Evolutionary conservation across 805 yeast species (phyloP).

Genomic region (Jamesozyma rosinii): DNA sequence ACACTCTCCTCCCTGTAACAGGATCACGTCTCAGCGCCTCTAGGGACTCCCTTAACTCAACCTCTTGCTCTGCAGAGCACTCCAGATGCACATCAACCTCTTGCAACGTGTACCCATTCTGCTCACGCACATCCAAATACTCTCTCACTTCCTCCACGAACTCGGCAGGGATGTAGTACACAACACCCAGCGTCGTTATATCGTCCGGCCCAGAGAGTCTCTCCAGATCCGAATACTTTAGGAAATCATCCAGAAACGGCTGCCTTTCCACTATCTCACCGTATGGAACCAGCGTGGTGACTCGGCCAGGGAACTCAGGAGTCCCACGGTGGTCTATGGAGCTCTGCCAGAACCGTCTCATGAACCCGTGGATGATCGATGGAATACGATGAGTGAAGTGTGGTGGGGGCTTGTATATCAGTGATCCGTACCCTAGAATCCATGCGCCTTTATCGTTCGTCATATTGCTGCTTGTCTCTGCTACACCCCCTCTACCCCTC

Average conservation of each 20-base stretch:
- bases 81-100: constrained; percentile 51
- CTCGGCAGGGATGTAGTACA: constrained; percentile 66
- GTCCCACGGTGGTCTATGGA: constrained; percentile 88
- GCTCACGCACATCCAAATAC: constrained; percentile 74
- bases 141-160: constrained; percentile 51
- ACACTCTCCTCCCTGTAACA: constrained; percentile 33
- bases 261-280: constrained; percentile 40
- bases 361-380: constrained; percentile 67
- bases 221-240: constrained; percentile 9
- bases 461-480: too few relatives aligned
- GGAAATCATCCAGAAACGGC: constrained; percentile 37
- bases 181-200: constrained; percentile 66
- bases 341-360: constrained; percentile 85
- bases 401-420: constrained; percentile 86
- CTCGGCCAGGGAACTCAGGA: constrained; percentile 79
- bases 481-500: too few relatives aligned
- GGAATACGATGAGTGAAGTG: constrained; percentile 50
- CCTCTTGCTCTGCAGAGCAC: constrained; percentile 19
- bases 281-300: constrained; percentile 66
- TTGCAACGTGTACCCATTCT: constrained; percentile 76
- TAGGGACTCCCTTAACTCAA: constrained; percentile 18
- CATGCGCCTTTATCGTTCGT: constrained; percentile 37
- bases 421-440: constrained; percentile 86
- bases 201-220: constrained; percentile 29
- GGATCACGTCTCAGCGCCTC: constrained; percentile 25